A percentile compares a stretch with the other conserved stretches of the same genome.
Conservation (phyloP, 2,329 filamentous ascomycete species). For the Pezicula rhizophila region DNA sequence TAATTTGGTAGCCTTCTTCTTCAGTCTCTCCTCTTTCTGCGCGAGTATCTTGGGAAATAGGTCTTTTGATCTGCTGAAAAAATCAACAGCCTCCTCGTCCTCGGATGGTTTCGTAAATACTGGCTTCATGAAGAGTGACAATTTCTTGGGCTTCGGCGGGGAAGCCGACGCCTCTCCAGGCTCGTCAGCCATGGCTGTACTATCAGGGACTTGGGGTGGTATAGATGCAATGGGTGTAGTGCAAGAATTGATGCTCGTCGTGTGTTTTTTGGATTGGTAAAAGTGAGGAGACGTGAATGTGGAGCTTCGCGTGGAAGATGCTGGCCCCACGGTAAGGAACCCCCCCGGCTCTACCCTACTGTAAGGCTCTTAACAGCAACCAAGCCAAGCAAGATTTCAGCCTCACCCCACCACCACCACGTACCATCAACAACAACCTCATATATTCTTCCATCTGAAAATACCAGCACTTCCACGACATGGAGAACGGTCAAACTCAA, state of each 20-base stretch:
- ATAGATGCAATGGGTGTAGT: too few species aligned
- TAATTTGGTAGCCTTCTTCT: slow-evolving; percentile 20
- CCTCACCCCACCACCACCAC: slow-evolving; percentile 3
- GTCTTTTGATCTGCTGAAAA: slow-evolving; percentile 43
- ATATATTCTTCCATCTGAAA: neutral
- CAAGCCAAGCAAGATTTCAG: neutral
- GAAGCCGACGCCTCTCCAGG: too few species aligned
- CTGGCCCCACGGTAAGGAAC: neutral
- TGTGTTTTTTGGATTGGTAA: too few species aligned
- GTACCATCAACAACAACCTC: slow-evolving; percentile 1
- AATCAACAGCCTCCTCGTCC: slow-evolving; percentile 31
- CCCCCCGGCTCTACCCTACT: neutral
- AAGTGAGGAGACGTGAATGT: too few species aligned
- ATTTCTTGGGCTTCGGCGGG: slow-evolving; percentile 15
- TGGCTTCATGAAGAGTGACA: slow-evolving; percentile 50
- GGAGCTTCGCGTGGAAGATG: too few species aligned
- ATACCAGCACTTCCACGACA: slow-evolving; percentile 31
- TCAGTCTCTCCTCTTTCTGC: slow-evolving; percentile 31
- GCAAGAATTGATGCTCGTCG: too few species aligned
- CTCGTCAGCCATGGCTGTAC: too few species aligned
- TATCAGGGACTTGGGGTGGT: too few species aligned
- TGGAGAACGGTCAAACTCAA: slow-evolving; percentile 67
- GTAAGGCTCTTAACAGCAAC: too few species aligned
- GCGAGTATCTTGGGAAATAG: slow-evolving; percentile 39
- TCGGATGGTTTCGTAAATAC: slow-evolving; percentile 36